Percentiles rank a stretch among this genome's conserved stretches.
These are phyloP conservation scores for Farysia itapuensis DNA, from an alignment of 1,284 basidiomycete species.

Conservation along the genomic window DNA sequence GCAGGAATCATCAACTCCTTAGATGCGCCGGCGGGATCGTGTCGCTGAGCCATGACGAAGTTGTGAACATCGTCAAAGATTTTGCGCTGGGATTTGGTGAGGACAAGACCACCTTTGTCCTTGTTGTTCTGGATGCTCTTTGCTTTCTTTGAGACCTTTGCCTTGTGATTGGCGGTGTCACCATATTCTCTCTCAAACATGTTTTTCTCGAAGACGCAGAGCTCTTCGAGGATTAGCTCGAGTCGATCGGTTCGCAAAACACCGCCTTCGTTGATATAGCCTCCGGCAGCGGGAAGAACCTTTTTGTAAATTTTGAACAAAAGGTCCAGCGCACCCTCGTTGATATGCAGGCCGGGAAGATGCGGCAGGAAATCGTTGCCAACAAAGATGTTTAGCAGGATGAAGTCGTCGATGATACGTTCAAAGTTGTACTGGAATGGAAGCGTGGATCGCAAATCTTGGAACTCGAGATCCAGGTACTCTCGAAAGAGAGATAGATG, in stretches of 20 bases:
- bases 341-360: constrained; percentile 93
- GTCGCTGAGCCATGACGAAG: constrained; percentile 78
- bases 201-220: constrained; percentile 82
- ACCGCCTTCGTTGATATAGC: constrained; percentile 91
- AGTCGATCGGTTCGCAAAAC: constrained; percentile 77
- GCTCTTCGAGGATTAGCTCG: constrained; percentile 83
- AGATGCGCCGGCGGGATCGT: constrained; percentile 64
- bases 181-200: constrained; percentile 87
- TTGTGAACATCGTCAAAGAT: constrained; percentile 66
- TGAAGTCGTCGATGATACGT: constrained; percentile 95
- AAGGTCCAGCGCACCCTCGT: constrained; percentile 89
- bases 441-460: constrained; percentile 56
- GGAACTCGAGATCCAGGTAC: constrained; percentile 94
- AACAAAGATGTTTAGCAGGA: constrained; percentile 91
- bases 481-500: constrained; percentile 94
- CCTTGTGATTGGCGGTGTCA: constrained; percentile 67
- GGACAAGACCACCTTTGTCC: constrained; percentile 64
- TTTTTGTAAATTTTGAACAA: constrained; percentile 94
- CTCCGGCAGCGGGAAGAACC: constrained; percentile 80
- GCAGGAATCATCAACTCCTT: constrained; percentile 40
- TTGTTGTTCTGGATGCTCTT: constrained; percentile 76
- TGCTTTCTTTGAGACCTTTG: constrained; percentile 64
- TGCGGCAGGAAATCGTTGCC: constrained; percentile 98
- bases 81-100: constrained; percentile 20
- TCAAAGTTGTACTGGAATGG: constrained; percentile 79